Conservation (phyloP, 352 stramenopile species). For the Phytophthora pisi region DNA sequence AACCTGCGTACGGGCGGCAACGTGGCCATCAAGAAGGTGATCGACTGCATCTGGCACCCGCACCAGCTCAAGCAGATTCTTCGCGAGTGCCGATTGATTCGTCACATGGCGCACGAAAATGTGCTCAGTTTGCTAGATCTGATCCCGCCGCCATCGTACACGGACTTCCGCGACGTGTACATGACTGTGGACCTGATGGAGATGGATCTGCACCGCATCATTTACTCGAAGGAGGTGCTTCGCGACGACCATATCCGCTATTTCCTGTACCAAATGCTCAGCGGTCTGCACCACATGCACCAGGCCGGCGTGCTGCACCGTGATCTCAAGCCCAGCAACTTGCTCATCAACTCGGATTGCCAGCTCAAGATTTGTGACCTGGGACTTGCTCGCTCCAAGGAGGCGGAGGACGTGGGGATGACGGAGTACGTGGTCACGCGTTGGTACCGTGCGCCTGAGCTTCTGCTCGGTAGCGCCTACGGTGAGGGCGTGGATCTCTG, state of each 20-base stretch:
- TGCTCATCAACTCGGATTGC: constrained; percentile 94
- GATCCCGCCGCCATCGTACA: constrained; percentile 83
- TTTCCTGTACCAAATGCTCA: constrained; percentile 94
- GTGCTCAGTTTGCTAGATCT: constrained; percentile 85
- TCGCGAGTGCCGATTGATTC: constrained; percentile 84
- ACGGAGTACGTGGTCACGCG: constrained; percentile 91
- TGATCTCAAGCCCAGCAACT: constrained; percentile 87
- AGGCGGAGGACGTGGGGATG: constrained; percentile 90
- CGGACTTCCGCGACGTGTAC: constrained; percentile 89
- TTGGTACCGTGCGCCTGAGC: constrained; percentile 89
- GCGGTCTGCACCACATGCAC: constrained; percentile 89
- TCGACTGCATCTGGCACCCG: constrained; percentile 90
- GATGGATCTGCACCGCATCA: constrained; percentile 93
- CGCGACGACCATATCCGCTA: constrained; percentile 94
- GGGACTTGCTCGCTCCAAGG: constrained; percentile 90
- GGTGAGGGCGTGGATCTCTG: constrained; percentile 86
- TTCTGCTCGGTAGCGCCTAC: constrained; percentile 86
- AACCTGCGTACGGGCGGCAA: constrained; percentile 83
- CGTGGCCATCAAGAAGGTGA: constrained; percentile 92
- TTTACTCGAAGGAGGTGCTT: constrained; percentile 92
- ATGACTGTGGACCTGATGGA: constrained; percentile 94
- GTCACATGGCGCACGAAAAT: constrained; percentile 88
- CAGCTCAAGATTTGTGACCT: constrained; percentile 98
- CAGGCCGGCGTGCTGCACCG: constrained; percentile 83
- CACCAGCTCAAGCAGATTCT: constrained; percentile 91